Evolutionary conservation across 1,139 yeast species (phyloP), one percentile per base, ranked within the genome.

Genomic region (Debaryomycetaceae sp.): DNA sequence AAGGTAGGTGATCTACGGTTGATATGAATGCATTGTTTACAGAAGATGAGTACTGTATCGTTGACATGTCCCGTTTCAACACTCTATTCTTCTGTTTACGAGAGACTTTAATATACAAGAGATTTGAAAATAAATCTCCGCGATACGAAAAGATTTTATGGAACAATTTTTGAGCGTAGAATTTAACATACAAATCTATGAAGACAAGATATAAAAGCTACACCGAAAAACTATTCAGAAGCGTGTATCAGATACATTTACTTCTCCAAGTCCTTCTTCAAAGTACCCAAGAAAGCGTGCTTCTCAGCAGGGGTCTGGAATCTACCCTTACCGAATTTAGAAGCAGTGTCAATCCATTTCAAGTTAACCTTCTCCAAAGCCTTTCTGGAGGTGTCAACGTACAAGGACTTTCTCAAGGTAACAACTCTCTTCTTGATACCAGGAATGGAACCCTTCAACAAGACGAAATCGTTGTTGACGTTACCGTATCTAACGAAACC

Each of bases 321-420:
- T 84, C 98, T 92, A 83, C 99, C 99, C 89, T 92, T 94, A 87
- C 99, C 99, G 88, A 92, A 92, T 81, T 91, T 91, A 67, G 98
- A 92, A 70, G 98, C 96, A 65, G 99, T 92, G 76, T 92, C 99
- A 73, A 92, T 92, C 98, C 98, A 92, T 80, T 92, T 92, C 78
- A 92, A 87, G 83, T 79, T 81, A 61, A 91, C 96, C 77, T 88
- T 75, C 82, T 92, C 99, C 63, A 87, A 74, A 66, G 98, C 98
- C 78, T 83, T 85, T 83, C 98, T 92, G 63, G 96, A 87, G 62
- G 97, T 89, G 84, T 91, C 95, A 67, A 87, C 87, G 87, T 88
- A 87, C 72, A 94, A 83, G 62, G 98, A 87, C 83, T 92, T 92
- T 87, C 99, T 92, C 73, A 92, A 83, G 65, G 98, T 94, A 65